Conservation (phyloP, 768 basidiomycete species). For the Mycena crocata region DNA sequence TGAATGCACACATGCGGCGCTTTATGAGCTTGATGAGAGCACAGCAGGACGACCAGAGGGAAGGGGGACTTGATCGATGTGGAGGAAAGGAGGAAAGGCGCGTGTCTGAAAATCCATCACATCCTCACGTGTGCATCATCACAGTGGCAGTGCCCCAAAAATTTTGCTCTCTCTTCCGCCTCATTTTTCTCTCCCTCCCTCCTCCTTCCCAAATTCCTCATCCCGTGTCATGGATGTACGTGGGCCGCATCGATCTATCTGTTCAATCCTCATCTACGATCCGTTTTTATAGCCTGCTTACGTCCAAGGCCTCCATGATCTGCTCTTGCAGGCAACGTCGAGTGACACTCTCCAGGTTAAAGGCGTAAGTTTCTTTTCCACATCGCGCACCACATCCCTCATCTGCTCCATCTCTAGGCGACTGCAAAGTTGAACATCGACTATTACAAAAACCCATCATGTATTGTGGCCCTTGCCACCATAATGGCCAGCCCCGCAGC, state of each 20-base stretch:
- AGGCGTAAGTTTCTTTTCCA: slow-evolving; percentile 67
- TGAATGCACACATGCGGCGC: no score
- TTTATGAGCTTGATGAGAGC: no score
- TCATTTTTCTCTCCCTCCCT: slow-evolving; percentile 34
- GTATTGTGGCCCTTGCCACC: slow-evolving; percentile 90
- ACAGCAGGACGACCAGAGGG: no score
- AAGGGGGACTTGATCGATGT: no score
- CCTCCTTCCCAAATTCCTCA: slow-evolving; percentile 40
- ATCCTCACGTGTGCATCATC: no score
- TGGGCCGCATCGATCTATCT: slow-evolving; percentile 21
- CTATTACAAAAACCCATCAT: slow-evolving; percentile 91
- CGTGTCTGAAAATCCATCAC: no score
- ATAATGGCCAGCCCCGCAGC: slow-evolving; percentile 85
- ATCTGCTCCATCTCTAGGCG: slow-evolving; percentile 63
- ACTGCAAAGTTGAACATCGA: slow-evolving; percentile 92
- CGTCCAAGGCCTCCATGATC: slow-evolving; percentile 84
- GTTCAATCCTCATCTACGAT: slow-evolving; percentile 31
- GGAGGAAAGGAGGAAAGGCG: no score
- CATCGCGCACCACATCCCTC: slow-evolving; percentile 20
- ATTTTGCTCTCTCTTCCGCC: no score
- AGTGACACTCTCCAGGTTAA: slow-evolving; percentile 93
- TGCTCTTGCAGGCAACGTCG: slow-evolving; percentile 86
- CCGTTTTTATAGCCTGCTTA: slow-evolving; percentile 66
- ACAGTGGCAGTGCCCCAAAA: no score
- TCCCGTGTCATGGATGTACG: slow-evolving; percentile 65